Base-by-base conservation (phyloP, 441 rosid species). In the Croton setiger region DNA sequence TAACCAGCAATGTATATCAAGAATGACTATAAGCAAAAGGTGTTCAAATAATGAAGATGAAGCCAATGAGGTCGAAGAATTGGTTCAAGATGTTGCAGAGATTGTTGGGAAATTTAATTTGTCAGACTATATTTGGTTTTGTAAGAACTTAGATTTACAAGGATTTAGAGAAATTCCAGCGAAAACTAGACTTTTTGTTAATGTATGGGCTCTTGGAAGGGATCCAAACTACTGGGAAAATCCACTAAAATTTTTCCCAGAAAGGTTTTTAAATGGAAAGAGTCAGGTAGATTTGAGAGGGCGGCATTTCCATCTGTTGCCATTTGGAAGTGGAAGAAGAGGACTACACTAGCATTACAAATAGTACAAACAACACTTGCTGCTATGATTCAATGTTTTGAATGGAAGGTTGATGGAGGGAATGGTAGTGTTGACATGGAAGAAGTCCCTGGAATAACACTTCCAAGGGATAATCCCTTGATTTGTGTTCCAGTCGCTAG, bases 291-390 rank as follows among this genome's bases (percentile, higher is more conserved):
- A 84, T 58, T 77, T 81, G 18, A 82, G 82, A 69, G 89, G 88
- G 6, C 82, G 83, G 41, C 60, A 76, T 63, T 85, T 80, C 39
- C 80, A 81, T 35, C 36, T 86, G 69, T n/a, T 86, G 60, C 83
- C 91, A 35, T 90, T 88, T 69, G 96, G 93, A 63, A 83, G 82
- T 51, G 96, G 93, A 27, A 82, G 88, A 76, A 86, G 96, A 76
- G 84, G 91, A 83, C 86, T 0, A 69, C 85, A 7, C 64, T 84
- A 48, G 92, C 84, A 13, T 51, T 85, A 13, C 81, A 76, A 33
- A 37, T 83, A 31, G 83, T 91, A 45, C 89, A 87, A 31, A 64
- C 85, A 21, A 75, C 65, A 31, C 81, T 87, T 6, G 93, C 86
- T 20, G 79, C 87, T 7, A 64, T 83, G 86, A 75, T 91, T 71